Evolutionary conservation across 202 grass and related monocot genomes (phyloP).

Genomic region (Brachypodium distachyon): DNA sequence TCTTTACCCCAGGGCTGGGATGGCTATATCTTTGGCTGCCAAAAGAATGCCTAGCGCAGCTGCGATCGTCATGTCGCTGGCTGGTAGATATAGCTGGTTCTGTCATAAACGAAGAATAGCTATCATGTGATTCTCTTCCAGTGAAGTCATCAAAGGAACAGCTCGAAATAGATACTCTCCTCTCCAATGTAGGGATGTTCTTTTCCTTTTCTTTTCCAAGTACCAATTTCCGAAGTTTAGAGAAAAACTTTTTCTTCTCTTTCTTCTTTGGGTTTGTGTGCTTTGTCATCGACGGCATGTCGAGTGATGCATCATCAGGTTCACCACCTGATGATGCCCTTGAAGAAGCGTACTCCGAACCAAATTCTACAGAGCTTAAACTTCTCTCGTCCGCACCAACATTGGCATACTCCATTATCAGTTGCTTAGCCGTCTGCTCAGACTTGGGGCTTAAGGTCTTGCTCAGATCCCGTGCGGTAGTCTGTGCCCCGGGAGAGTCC

Average conservation of each 20-base stretch:
- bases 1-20: slow-evolving; percentile 2
- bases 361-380: slow-evolving; percentile 41
- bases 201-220: slow-evolving; percentile 57
- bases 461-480: slow-evolving; percentile 72
- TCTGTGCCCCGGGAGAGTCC: slow-evolving; percentile 46
- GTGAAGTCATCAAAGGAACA: slow-evolving; percentile 60
- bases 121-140: slow-evolving; percentile 47
- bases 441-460: slow-evolving; percentile 76
- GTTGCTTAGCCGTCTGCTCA: slow-evolving; percentile 75
- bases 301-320: slow-evolving; percentile 33
- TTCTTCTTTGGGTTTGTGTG: slow-evolving; percentile 33
- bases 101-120: slow-evolving; percentile 50
- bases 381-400: slow-evolving; percentile 37
- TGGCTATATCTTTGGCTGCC: slow-evolving; percentile 21
- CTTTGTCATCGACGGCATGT: slow-evolving; percentile 30
- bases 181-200: slow-evolving; percentile 28
- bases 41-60: slow-evolving; percentile 25
- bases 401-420: slow-evolving; percentile 88
- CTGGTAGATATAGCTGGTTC: slow-evolving; percentile 18
- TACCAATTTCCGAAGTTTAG: slow-evolving; percentile 69
- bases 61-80: slow-evolving; percentile 2
- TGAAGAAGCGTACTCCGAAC: slow-evolving; percentile 70
- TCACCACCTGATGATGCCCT: slow-evolving; percentile 53
- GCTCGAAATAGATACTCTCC: slow-evolving; percentile 55
- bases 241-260: slow-evolving; percentile 55